Evolutionary conservation across 1,139 yeast genomes (phyloP).

Genomic region (Debaryomyces coudertii): DNA sequence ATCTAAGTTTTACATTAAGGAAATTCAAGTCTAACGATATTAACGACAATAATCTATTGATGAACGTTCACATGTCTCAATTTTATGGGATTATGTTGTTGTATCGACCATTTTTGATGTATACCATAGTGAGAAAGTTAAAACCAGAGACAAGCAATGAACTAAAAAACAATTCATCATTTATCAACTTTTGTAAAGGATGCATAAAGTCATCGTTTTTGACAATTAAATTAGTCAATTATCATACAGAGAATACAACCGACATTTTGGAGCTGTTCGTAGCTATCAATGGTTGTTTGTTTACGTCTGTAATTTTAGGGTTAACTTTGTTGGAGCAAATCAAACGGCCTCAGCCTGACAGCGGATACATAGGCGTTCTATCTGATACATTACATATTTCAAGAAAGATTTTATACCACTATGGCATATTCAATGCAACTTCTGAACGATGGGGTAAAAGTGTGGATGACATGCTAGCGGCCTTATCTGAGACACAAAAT

Average conservation of each 20-base stretch:
- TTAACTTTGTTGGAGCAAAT: not conserved
- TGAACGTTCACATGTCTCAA: constrained; percentile 42
- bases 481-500: not conserved
- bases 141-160: constrained; percentile 7
- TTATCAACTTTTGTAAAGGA: constrained; percentile 19
- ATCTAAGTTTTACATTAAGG: constrained; percentile 12
- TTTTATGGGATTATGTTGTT: constrained; percentile 45
- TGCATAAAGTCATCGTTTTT: constrained; percentile 20
- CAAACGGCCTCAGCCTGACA: not conserved
- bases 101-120: constrained; percentile 51
- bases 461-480: not conserved
- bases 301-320: constrained; percentile 13
- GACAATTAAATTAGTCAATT: constrained; percentile 19
- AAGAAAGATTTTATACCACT: not conserved
- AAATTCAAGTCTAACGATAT: constrained; percentile 17
- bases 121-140: constrained; percentile 17
- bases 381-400: not conserved
- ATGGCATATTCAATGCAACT: not conserved
- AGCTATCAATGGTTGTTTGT: constrained; percentile 16
- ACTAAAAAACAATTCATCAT: not conserved
- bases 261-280: constrained; percentile 19
- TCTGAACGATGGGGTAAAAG: not conserved
- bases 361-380: not conserved
- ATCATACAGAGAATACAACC: constrained; percentile 16
- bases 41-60: constrained; percentile 25